Base-by-base conservation (phyloP, 2,329 filamentous ascomycete species). In the Seiridium cupressi region DNA sequence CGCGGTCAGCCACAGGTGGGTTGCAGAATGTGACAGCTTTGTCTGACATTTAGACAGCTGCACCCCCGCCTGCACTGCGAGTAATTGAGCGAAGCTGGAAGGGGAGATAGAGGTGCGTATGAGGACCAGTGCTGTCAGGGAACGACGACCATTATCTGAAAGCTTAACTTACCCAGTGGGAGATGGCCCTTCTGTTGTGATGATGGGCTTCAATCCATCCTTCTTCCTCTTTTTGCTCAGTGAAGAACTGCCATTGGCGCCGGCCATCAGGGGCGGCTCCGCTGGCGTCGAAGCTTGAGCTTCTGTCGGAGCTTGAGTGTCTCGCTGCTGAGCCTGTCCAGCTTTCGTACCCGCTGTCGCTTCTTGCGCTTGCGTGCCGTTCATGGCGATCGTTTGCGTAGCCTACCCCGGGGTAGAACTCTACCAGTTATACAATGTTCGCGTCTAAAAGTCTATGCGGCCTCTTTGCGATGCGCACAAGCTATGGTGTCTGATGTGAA, bases 171-270 rank as follows among this genome's bases (percentile, higher is more conserved):
- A 73, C 69, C 63, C 65, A 42, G 55, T 51, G 40, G 69, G 70
- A 64, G 69, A 74, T 71, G 76, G 79, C 74, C 74, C 78, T 69
- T 91, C 88, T 61, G 84, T 89, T 46, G 89, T 92, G 75, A 92
- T 89, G 71, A 92, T 91, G 69, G 89, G 89, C 77, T 91, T 90
- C 66, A 91, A 77, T 58, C 82, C 83, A 47, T 89, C 87, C 82
- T 92, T 92, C 80, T 89, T 88, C 71, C 88, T 84, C 82, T 92
- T 92, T 82, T 90, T 91, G 64, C 79, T 81, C 40, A 72, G 58
- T 34, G 67, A 57, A 13, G 66, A 60, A 56, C 68, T 72, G 32
- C 72, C 71, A 58, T 73, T 73, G 36, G 71, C 71, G 57, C 70
- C 70, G 34, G 69, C 67, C 71, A 73, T 73, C 61, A 73, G 42